phyloP scores from a whole-genome alignment of 768 basidiomycete genomes.

The Boletus barrowsii region DNA sequence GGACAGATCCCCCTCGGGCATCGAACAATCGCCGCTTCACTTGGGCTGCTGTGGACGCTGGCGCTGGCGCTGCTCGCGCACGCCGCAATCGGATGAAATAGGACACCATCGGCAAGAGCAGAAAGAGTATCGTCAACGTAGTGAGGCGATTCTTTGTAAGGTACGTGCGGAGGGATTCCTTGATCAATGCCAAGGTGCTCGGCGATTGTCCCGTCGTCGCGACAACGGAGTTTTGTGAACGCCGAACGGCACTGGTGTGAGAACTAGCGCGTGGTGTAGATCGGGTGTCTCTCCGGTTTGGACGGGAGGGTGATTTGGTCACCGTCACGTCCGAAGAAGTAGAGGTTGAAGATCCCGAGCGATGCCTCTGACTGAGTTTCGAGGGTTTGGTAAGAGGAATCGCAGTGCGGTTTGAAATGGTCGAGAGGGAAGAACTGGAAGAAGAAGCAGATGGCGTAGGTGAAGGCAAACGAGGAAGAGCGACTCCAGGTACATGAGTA shows the following conservation, averaged over 20 bases:
- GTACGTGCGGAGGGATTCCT: conserved; percentile 47
- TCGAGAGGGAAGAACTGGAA: conserved; percentile 65
- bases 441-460: conserved; percentile 57
- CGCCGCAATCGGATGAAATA: conserved; percentile 52
- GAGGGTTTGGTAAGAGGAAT: conserved; percentile 41
- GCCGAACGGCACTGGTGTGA: conserved; percentile 14
- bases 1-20: conserved; percentile 34
- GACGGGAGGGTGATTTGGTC: conserved; percentile 16
- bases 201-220: conserved; percentile 18
- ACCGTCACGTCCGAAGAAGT: conserved; percentile 25
- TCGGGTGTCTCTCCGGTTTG: conserved; percentile 3
- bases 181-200: conserved; percentile 41
- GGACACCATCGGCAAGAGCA: conserved; percentile 42
- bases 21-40: conserved; percentile 54
- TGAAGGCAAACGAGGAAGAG: conserved; percentile 36
- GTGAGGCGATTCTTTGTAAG: conserved; percentile 45
- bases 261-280: conserved; percentile 12
- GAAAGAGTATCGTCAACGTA: conserved; percentile 41
- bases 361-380: conserved; percentile 13
- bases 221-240: conserved; percentile 7
- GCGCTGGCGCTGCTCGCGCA: conserved; percentile 24
- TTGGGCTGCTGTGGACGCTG: conserved; percentile 48
- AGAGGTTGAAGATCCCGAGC: conserved; percentile 23
- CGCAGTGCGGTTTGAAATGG: conserved; percentile 68
- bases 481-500: conserved; percentile 16